These are phyloP conservation scores for Fusarium sp. DNA, from an alignment of 2,329 filamentous ascomycete species.

Conservation along the genomic window DNA sequence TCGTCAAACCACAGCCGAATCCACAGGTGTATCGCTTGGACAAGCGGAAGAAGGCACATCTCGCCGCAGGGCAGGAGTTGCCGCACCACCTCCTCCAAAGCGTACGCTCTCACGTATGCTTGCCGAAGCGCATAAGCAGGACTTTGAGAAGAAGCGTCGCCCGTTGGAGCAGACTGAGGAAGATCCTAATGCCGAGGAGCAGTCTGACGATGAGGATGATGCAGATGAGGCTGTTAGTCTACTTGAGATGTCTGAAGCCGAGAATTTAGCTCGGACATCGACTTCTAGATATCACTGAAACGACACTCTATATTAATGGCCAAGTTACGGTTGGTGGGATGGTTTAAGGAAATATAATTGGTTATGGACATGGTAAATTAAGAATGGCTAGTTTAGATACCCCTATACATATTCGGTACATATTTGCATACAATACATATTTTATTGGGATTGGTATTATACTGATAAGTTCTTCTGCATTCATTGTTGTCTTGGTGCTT, in stretches of 20 bases:
- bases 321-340: neutral
- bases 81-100: slow-evolving; percentile 41
- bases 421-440: neutral
- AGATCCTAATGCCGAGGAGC: slow-evolving; percentile 41
- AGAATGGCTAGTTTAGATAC: slow-evolving; percentile 24
- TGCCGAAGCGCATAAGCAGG: slow-evolving; percentile 85
- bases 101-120: slow-evolving; percentile 70
- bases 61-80: slow-evolving; percentile 51
- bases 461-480: neutral
- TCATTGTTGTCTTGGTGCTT: accelerated
- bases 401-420: slow-evolving; percentile 23
- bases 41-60: slow-evolving; percentile 39
- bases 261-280: slow-evolving; percentile 35
- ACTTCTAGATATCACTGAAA: slow-evolving; percentile 25
- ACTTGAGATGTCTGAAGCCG: slow-evolving; percentile 46
- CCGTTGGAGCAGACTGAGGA: slow-evolving; percentile 44
- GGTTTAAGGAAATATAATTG: neutral
- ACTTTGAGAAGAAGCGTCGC: slow-evolving; percentile 84
- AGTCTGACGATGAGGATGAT: slow-evolving; percentile 52
- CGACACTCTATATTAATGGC: neutral
- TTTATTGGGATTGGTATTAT: neutral
- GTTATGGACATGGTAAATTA: slow-evolving; percentile 6
- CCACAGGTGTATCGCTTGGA: slow-evolving; percentile 30
- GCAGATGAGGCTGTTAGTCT: slow-evolving; percentile 40
- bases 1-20: slow-evolving; percentile 34